Base-by-base conservation (phyloP, 192 early-diverging fungal species). In the Pecoramyces ruminantium region DNA sequence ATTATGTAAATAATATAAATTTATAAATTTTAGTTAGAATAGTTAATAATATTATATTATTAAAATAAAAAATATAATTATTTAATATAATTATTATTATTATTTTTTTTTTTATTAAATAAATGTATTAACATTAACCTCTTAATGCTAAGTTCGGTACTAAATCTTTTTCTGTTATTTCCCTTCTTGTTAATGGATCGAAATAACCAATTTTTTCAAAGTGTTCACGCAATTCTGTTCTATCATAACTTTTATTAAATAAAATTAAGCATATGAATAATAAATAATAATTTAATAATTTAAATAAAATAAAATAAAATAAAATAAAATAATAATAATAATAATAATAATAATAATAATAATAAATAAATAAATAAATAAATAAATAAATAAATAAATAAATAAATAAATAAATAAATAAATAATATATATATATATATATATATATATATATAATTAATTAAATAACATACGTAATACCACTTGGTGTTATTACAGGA, bases 181-280 rank as follows among this genome's bases (percentile, higher is more conserved):
- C 89, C 78, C 86, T 84, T 39, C 93, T 85, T 13, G 92, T 88
- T 16, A 95, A 83, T 1, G 95, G 95, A 86, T 96, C 95, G 87
- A 93, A 95, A 58, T 89, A 83, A n/a, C 95, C 93, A 83, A 94
- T 94, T 79, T 92, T 88, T 78, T 86, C 83, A 77, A 96, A 88
- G 81, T 96, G 94, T 58, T 93, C 87, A 30, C 90, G 80, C n/a
- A 96, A 86, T 29, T 92, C 90, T 17, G 86, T 82, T 30, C 93
- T 89, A 82, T 95, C 95, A 82, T 95, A 96, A 6, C 87, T 93
- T 29, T 92, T 92, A 1, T n/a, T n/a, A n/a, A n/a, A n/a, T n/a
- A n/a, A n/a, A n/a, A n/a, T n/a, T n/a, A n/a, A n/a, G n/a, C n/a
- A n/a, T n/a, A n/a, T n/a, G n/a, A n/a, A 92, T 92, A 15, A 84